Conservation (phyloP, 768 basidiomycete species). For the Boletus eberwhitei region DNA sequence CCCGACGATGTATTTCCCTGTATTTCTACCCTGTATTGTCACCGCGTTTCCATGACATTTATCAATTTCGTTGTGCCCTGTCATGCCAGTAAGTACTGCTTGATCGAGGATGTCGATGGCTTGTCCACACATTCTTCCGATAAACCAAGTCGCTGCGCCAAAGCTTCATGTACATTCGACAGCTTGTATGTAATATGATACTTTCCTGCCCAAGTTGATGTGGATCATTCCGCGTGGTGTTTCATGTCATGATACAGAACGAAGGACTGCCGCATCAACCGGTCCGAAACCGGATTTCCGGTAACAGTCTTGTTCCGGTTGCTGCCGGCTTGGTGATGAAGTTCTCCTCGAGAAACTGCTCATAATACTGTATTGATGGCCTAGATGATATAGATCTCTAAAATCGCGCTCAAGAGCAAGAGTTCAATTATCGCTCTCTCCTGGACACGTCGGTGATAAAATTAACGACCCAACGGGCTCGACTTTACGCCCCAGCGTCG, state of each 20-base stretch:
- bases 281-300: neutral
- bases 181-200: no score
- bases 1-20: neutral
- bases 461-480: neutral
- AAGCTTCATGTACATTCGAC: no score
- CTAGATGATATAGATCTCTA: neutral
- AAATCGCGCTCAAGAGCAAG: neutral
- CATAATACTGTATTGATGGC: neutral
- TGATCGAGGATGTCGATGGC: neutral
- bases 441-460: neutral
- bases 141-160: neutral
- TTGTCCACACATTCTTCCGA: neutral
- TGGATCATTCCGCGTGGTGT: no score
- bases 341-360: neutral
- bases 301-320: neutral
- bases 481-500: neutral
- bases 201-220: no score
- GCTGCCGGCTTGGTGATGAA: neutral
- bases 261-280: no score
- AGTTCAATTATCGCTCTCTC: neutral
- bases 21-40: slow-evolving; percentile 3
- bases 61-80: neutral
- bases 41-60: no score
- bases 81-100: neutral
- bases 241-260: no score